Evolutionary conservation across 306 rosid species (phyloP), one percentile per base, ranked within the genome.

Genomic region (Cucumis cinereus): DNA sequence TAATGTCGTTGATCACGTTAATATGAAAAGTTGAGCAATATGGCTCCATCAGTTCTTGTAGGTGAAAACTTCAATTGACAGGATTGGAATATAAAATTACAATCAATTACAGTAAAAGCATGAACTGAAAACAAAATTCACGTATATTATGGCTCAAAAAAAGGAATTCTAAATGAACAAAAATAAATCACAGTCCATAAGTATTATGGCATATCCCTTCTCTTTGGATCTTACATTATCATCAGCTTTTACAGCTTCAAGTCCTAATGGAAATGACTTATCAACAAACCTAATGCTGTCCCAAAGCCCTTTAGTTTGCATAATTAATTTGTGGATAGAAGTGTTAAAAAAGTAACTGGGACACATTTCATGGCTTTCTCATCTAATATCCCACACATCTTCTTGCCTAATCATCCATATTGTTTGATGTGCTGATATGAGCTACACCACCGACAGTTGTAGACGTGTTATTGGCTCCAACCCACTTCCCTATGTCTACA

Each of bases 281-380:
- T 38, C 28, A 64, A 64, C 72, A 17, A 64, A 64, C 50, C 11
- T 64, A 19, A 64, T 35, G 50, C 50, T 64, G 73, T 10, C 30
- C 67, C 67, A 4, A 66, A 17, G 0, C 8, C 15, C 16, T 68
- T 38, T 58, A 15, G 55, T 30, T 43, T 67, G 26, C 7, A 22
- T 11, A 43, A n/a, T 68, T 41, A 41, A 68, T 68, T 68, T 43
- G 55, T 47, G 35, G 33, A 41, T 41, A 41, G 13, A 67, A 67
- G 53, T 67, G 72, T 64, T 64, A 38, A 36, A 66, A 66, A 66
- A 40, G 53, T n/a, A 66, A 66, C 52, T 66, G 73, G 73, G 73
- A 66, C 73, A 66, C 30, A n/a, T 6, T 67, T 67, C 17, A 38
- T 66, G 53, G 19, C n/a, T 30, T 40, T 67, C 53, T 12, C 74